These are phyloP conservation scores for Fusarium chlamydosporum DNA, from an alignment of 2,329 filamentous ascomycete genomes.

Conservation along the genomic window DNA sequence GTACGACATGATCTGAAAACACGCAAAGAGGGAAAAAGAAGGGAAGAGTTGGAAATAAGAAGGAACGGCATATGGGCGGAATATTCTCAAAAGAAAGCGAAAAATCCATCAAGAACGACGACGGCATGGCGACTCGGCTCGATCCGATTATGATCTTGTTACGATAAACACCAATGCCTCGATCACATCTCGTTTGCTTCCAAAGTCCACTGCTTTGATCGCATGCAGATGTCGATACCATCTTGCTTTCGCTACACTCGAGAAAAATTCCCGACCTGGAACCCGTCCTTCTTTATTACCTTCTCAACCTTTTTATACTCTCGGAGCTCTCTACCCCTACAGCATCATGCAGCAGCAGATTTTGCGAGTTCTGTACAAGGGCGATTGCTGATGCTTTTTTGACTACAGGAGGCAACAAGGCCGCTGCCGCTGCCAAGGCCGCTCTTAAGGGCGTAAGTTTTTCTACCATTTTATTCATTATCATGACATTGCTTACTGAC, in stretches of 20 bases:
- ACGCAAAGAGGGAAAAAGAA: slow-evolving; percentile 24
- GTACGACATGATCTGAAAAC: slow-evolving; percentile 58
- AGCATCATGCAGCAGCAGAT: slow-evolving; percentile 79
- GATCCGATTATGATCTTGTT: slow-evolving; percentile 20
- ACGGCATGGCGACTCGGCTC: slow-evolving; percentile 22
- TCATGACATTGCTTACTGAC: slow-evolving; percentile 15
- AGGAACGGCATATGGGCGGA: slow-evolving; percentile 10
- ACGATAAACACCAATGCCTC: slow-evolving; percentile 14
- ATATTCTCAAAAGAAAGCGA: slow-evolving; percentile 28
- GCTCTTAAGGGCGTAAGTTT: slow-evolving; percentile 94
- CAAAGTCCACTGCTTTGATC: not conserved
- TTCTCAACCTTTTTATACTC: slow-evolving; percentile 15
- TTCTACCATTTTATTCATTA: slow-evolving; percentile 14
- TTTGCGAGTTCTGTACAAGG: slow-evolving; percentile 80
- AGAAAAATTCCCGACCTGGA: slow-evolving; percentile 27
- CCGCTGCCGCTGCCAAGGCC: slow-evolving; percentile 88
- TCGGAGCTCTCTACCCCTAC: slow-evolving; percentile 41
- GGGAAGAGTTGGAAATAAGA: slow-evolving; percentile 8
- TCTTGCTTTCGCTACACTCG: slow-evolving; percentile 20
- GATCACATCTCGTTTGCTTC: slow-evolving; percentile 3
- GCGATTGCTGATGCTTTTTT: slow-evolving; percentile 79
- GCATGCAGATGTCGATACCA: slow-evolving; percentile 3
- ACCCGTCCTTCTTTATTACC: slow-evolving; percentile 13
- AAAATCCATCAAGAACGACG: slow-evolving; percentile 25
- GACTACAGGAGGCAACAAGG: slow-evolving; percentile 72